Base-by-base conservation (phyloP, 495 filamentous ascomycete species). In the Penicillium ochrochloron region DNA sequence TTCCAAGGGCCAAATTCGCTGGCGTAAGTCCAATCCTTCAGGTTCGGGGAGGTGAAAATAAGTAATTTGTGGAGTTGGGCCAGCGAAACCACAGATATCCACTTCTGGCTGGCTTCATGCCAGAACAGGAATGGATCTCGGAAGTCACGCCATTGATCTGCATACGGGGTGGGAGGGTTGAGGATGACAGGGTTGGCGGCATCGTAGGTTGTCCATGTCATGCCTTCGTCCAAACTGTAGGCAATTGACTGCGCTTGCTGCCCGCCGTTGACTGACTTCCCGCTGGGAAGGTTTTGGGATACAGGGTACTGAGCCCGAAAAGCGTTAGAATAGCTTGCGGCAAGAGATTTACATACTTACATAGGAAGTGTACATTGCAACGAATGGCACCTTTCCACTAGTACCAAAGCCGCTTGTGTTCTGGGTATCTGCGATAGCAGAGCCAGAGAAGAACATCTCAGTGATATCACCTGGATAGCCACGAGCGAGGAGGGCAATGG, bases 381-480 rank as follows among this genome's bases (percentile, higher is more conserved):
- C 77, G 50, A 85, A 79, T 15, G 83, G 83, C 42, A 80, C 78
- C 33, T 70, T 74, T 59, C 83, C 82, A 50, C 78, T 73, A 0
- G 72, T 71, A 42, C 86, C 85, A 73, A 87, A 84, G 0, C 83
- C 82, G 58, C 84, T 86, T 3, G 84, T 86, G 65, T 88, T 88
- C 62, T 84, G 76, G 21, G 68, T 70, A 64, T 88, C 84, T 35
- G 83, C 72, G 9, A 87, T 80, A 25, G 76, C 77, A 62, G 76
- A 82, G 12, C 85, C 86, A 19, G 79, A 80, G 68, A 84, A 88
- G 57, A 84, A 82, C 68, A 80, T 80, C 66, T 81, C 79, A 10
- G 76, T 78, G 37, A 80, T 67, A 29, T 77, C 81, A 37, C 69
- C 63, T 4, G 82, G 81, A 52, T 75, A 86, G 34, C 78, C 79